phyloP scores from a whole-genome alignment of 768 basidiomycete genomes.

The Glaciozyma antarctica region DNA sequence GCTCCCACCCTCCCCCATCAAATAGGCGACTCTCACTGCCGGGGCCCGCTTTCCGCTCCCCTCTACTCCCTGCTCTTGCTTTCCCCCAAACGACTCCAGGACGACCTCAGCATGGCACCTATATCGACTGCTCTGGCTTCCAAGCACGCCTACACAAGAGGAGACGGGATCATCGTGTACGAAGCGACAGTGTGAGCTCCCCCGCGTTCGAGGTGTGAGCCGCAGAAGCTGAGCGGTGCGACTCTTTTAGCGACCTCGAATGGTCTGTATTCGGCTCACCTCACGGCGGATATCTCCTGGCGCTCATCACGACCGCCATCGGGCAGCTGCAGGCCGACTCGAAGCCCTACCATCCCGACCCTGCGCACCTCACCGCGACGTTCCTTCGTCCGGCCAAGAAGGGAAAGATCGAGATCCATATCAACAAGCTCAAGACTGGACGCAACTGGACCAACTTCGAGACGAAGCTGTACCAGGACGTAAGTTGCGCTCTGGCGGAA shows the following conservation, averaged over 20 bases:
- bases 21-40: too few species aligned
- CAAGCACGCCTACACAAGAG: neutral
- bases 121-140: neutral
- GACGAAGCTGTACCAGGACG: neutral
- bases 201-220: neutral
- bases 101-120: neutral
- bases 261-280: neutral
- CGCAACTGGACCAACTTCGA: neutral
- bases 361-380: neutral
- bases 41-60: too few species aligned
- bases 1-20: too few species aligned
- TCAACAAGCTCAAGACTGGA: neutral
- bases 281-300: constrained; percentile 2
- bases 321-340: neutral
- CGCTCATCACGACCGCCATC: neutral
- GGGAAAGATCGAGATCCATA: neutral
- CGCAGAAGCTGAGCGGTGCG: too few species aligned
- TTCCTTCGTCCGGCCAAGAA: neutral
- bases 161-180: neutral
- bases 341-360: neutral
- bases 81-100: too few species aligned
- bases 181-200: neutral
- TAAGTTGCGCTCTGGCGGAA: neutral
- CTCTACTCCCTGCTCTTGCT: too few species aligned
- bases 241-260: too few species aligned